phyloP scores from a whole-genome alignment of 352 stramenopile species.

The Pythium biforme region DNA sequence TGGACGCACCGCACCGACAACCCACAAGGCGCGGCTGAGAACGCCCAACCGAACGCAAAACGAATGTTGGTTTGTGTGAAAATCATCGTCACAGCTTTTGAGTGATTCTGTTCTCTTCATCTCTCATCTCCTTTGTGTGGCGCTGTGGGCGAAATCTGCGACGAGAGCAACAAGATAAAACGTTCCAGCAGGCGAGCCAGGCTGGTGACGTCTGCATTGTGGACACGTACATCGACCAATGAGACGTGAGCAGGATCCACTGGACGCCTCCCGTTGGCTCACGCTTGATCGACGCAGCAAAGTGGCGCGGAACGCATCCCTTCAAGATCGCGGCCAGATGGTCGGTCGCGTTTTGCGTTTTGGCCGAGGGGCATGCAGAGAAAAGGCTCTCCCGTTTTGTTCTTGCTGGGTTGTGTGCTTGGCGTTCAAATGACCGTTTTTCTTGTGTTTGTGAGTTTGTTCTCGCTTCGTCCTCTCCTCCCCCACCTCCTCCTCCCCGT shows the following conservation, averaged over 20 bases:
- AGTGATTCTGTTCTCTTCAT: slow-evolving; percentile 23
- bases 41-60: neutral
- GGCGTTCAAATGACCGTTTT: too few relatives aligned
- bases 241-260: slow-evolving; percentile 1
- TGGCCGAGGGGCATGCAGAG: slow-evolving; percentile 2
- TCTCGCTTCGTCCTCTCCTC: too few relatives aligned
- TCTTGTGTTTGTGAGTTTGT: too few relatives aligned
- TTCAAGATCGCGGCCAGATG: slow-evolving; percentile 13
- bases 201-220: slow-evolving; percentile 33
- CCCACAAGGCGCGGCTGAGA: too few relatives aligned
- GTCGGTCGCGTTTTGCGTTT: slow-evolving; percentile 4
- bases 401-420: too few relatives aligned
- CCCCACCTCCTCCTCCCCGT: too few relatives aligned
- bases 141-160: slow-evolving; percentile 26
- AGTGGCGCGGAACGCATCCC: slow-evolving; percentile 12
- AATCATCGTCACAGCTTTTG: slow-evolving; percentile 28
- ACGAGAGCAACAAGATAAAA: slow-evolving; percentile 19
- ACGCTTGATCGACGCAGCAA: slow-evolving; percentile 8
- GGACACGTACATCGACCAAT: slow-evolving; percentile 30
- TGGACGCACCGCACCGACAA: neutral
- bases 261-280: slow-evolving; percentile 16
- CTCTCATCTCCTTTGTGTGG: slow-evolving; percentile 18
- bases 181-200: slow-evolving; percentile 5
- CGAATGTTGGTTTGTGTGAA: neutral
- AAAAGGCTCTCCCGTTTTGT: neutral